These are phyloP conservation scores for Saccharomycopsis lassenensis DNA, from an alignment of 805 yeast species.

Conservation along the genomic window DNA sequence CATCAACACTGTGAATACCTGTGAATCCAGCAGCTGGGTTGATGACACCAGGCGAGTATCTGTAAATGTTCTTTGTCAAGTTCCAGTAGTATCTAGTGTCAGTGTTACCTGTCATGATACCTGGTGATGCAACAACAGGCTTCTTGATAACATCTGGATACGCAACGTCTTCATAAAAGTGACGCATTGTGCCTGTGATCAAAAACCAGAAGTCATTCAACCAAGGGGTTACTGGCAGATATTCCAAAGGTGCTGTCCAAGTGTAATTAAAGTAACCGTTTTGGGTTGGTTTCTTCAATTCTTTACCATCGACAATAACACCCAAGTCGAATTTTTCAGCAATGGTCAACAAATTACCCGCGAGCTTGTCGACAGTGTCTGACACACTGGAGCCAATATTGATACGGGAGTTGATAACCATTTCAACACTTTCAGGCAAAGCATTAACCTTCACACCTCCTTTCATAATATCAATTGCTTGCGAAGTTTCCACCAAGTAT, in stretches of 20 bases:
- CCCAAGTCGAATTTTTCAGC: conserved; percentile 42
- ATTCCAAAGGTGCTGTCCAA: conserved; percentile 27
- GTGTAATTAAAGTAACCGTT: conserved; percentile 35
- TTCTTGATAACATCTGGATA: conserved; percentile 27
- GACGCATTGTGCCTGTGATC: conserved; percentile 52
- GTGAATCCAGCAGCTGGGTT: conserved; percentile 24
- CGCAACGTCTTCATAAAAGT: conserved; percentile 50
- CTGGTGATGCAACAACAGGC: conserved; percentile 40
- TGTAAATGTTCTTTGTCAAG: conserved; percentile 47
- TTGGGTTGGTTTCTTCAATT: conserved; percentile 22
- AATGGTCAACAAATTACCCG: conserved; percentile 27
- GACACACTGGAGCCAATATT: conserved; percentile 42
- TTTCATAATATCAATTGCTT: conserved; percentile 51
- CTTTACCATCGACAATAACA: conserved; percentile 29
- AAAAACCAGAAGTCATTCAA: conserved; percentile 38
- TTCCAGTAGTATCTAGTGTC: conserved; percentile 61
- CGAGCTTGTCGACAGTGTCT: conserved; percentile 31
- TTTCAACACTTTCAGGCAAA: conserved; percentile 50
- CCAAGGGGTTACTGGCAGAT: conserved; percentile 45
- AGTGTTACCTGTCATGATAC: conserved; percentile 57
- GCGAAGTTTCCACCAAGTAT: conserved; percentile 47
- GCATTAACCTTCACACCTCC: conserved; percentile 77
- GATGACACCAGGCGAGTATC: conserved; percentile 41
- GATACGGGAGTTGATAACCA: conserved; percentile 54
- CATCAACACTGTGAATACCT: conserved; percentile 55